Conservation (phyloP, 2,329 filamentous ascomycete genomes). For the Cordyceps farinosa region DNA sequence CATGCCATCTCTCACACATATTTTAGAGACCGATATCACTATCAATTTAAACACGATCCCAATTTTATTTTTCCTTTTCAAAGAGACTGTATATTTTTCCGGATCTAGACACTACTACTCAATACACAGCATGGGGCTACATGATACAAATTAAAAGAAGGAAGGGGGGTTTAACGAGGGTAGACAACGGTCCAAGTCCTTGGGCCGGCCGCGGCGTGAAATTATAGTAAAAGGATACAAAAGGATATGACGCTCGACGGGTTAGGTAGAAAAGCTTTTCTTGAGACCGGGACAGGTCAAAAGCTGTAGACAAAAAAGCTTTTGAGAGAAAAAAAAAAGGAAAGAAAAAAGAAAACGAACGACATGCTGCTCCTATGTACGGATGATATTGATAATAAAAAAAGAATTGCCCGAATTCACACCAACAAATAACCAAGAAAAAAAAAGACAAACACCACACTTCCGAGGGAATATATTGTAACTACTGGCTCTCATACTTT, state of each 20-base stretch:
- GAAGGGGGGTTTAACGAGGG: not conserved
- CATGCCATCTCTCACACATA: too few species aligned
- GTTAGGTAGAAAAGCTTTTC: too few species aligned
- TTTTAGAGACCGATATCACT: too few species aligned
- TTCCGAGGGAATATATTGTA: not conserved
- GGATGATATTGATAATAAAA: not conserved
- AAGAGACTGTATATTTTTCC: too few species aligned
- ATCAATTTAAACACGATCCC: too few species aligned
- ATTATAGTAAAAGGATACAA: not conserved
- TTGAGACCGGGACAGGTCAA: not conserved
- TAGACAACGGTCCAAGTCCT: too few species aligned
- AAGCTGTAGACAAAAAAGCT: not conserved
- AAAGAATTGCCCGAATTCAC: not conserved
- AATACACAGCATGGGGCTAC: not conserved
- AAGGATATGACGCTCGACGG: not conserved
- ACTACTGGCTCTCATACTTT: constrained; percentile 61
- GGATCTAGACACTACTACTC: not conserved
- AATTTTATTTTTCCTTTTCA: too few species aligned
- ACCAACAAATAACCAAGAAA: not conserved
- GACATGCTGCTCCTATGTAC: not conserved
- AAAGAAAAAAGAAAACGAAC: not conserved
- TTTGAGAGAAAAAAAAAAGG: not conserved
- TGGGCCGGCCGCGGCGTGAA: not conserved
- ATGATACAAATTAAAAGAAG: constrained; percentile 9
- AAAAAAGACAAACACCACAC: not conserved